Evolutionary conservation across 768 basidiomycete genomes (phyloP), one percentile per base, ranked within the genome.

Genomic region (Naganishia vaughanmartiniae): DNA sequence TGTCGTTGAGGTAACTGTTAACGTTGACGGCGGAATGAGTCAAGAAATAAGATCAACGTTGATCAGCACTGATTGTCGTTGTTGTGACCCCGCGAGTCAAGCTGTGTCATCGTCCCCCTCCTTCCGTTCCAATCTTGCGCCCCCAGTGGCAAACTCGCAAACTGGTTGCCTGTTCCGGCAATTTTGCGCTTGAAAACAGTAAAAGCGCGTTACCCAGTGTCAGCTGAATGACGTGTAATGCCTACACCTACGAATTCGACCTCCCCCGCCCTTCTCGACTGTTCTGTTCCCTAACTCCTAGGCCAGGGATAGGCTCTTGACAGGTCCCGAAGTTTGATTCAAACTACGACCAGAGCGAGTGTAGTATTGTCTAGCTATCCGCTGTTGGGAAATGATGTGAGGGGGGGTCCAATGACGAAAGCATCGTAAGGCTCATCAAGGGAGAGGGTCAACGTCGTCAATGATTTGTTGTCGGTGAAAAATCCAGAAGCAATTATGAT

Each of bases 151-250:
- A 26, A 51, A 51, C 48, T 21, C 48, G n/a, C 28, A 11, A 63
- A 26, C 39, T n/a, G 39, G 17, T 34, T 45, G 15, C 60, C 60
- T 14, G 9, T 45, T 63, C 60, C 12, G 60, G 60, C 36, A 63
- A 45, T 63, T 63, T 63, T 63, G 34, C 34, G 57, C 57, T 24
- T 34, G 10, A 21, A 2, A 10, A 26, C 12, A 17, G 17, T 6
- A 63, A 63, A 39, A n/a, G 42, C 39, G 60, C 42, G 39, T 33
- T 10, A 45, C 31, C 31, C n/a, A 42, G 15, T 24, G 57, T 21
- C 9, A 1, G 31, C 5, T 12, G 57, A 39, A 58, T 63, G 60
- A 63, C 39, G 60, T 63, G 60, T 63, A 26, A 45, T 9, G 2
- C 33, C 3, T 4, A 2, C 9, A 36, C 34, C 42, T 2, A 15